Base-by-base conservation (phyloP, 768 basidiomycete genomes). In the Tephrocybe sp. region DNA sequence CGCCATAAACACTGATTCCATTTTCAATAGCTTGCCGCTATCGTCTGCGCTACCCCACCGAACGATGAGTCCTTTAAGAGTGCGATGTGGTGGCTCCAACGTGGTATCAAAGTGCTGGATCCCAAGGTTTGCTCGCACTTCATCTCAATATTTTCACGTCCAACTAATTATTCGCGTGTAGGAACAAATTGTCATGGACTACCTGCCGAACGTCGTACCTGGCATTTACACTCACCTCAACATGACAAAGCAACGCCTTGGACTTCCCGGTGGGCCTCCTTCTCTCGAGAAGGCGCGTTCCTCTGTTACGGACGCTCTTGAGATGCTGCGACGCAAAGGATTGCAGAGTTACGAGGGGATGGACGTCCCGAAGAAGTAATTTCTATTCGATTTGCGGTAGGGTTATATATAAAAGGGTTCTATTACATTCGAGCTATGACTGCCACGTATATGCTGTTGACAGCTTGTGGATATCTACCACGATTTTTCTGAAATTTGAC, bases 71-170 rank as follows among this genome's bases (percentile, higher is more conserved):
- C 79, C 4, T 92, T 91, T 78, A 91, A 91, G 69, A 81, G 79
- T 12, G 81, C 86, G 6, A 70, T 93, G 50, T 92, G 91, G 90
- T 93, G 90, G 90, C 71, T 93, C 58, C 88, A 92, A 63, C 84
- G 90, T 49, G 77, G 87, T 32, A 74, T 88, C 6, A 73, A 79
- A 12, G 75, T 85, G 26, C 77, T 93, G 56, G 87, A 86, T 62
- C 84, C 89, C 45, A 85, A 84, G 60, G 88, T 87, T 64, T 23
- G 77, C 72, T n/a, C 28, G 28, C 23, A 41, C 38, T 50, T 38
- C n/a, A n/a, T n/a, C 52, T 36, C 0, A 8, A 7, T 46, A 2
- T 3, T 41, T 17, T 40, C 38, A 42, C 4, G 9, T 18, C 15
- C 43, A 9, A 38, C 55, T 63, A 15, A 62, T 23, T 12, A 52